Conservation (phyloP, 2,329 filamentous ascomycete genomes). For the Clonostachys chloroleuca region DNA sequence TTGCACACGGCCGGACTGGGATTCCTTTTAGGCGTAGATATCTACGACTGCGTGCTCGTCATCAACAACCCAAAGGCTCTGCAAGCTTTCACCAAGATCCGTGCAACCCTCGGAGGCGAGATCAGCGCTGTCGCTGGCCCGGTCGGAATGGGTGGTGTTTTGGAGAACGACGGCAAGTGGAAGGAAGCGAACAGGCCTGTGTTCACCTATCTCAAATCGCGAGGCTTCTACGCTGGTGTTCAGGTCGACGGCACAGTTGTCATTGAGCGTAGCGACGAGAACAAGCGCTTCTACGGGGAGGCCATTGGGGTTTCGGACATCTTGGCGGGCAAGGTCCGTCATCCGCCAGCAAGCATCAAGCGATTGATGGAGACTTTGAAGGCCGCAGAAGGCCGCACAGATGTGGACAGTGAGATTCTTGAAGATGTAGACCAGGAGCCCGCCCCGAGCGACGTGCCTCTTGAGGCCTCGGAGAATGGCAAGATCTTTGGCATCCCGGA, state of each 20-base stretch:
- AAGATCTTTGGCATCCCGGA: slow-evolving; percentile 29
- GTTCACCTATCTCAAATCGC: slow-evolving; percentile 73
- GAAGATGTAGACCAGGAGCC: slow-evolving; percentile 24
- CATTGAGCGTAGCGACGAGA: slow-evolving; percentile 78
- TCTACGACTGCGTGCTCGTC: slow-evolving; percentile 83
- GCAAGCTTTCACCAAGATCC: slow-evolving; percentile 65
- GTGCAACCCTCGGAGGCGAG: slow-evolving; percentile 74
- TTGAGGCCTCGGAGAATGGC: slow-evolving; percentile 16
- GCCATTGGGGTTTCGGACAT: slow-evolving; percentile 37
- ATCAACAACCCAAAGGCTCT: slow-evolving; percentile 76
- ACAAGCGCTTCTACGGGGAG: slow-evolving; percentile 77
- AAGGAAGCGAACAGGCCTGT: slow-evolving; percentile 47
- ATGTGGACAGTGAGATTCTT: slow-evolving; percentile 23
- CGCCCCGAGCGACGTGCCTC: slow-evolving; percentile 24
- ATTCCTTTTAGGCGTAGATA: slow-evolving; percentile 76
- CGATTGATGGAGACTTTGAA: slow-evolving; percentile 26
- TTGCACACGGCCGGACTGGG: slow-evolving; percentile 75
- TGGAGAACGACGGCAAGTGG: slow-evolving; percentile 52
- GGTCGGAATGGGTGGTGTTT: slow-evolving; percentile 64
- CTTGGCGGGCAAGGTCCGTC: slow-evolving; percentile 33
- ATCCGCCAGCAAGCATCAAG: slow-evolving; percentile 14
- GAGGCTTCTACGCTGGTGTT: slow-evolving; percentile 81
- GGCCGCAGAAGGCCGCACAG: slow-evolving; percentile 22
- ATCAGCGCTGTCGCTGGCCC: slow-evolving; percentile 68
- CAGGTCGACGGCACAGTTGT: slow-evolving; percentile 83